Base-by-base conservation (phyloP, 176 grass and related monocot genomes). In the Zea luxurians region DNA sequence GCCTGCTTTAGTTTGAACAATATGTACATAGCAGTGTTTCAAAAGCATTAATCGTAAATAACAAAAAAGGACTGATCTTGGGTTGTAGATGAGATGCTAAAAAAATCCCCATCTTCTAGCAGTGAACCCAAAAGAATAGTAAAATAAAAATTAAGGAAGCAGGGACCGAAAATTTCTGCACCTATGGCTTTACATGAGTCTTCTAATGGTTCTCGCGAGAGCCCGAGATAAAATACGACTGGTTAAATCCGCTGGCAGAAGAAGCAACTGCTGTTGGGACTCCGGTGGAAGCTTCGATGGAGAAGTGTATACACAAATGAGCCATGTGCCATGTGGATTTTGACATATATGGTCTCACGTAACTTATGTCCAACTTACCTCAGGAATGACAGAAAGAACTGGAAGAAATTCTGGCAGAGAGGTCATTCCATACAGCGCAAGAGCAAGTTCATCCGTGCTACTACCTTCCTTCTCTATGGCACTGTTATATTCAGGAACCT, bases 151-250 rank as follows among this genome's bases (percentile, higher is more conserved):
- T 61, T 42, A n/a, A 41, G 20, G 3, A 70, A 77, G 57, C 16
- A 34, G 35, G 62, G 46, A 72, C 6, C 2, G 1, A 66, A 73
- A 68, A 61, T 7, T 58, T 18, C 2, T 73, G 68, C 52, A 84
- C 71, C 64, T 80, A 58, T 36, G 64, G 60, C 44, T 68, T 84
- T 73, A 95, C 38, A 69, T 79, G 77, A 98, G 72, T 71, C 78
- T 86, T 86, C 92, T 82, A 53, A 98, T 82, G 66, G 96, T 89
- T 85, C 96, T 92, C 73, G 96, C 96, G 61, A 92, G 70, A 58
- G 72, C 88, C 42, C 96, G 85, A 83, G 96, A 92, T 52, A 95
- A 83, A 77, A 95, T 40, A 55, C 83, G 80, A 57, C 83, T 89
- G 16, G 81, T 91, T 73, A 98, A 85, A 85, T 98, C 96, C 4